phyloP scores from a whole-genome alignment of 1,139 yeast genomes.

The Kodamaea alishanica region DNA sequence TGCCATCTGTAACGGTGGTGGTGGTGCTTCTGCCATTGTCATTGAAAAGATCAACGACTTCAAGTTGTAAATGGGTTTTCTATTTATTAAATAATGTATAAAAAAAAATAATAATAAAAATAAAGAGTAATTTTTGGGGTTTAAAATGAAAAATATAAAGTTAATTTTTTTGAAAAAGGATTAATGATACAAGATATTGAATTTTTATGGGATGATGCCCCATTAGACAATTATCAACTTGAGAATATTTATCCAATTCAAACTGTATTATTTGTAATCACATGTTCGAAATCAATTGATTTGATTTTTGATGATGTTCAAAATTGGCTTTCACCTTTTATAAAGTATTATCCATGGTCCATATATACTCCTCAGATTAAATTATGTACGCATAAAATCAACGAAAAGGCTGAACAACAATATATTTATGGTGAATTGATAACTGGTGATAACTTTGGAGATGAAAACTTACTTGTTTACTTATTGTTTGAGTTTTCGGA shows the following conservation, averaged over 20 bases:
- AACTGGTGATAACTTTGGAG: slow-evolving; percentile 43
- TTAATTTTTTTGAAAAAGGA: neutral
- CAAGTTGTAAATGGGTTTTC: slow-evolving; percentile 18
- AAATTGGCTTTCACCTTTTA: slow-evolving; percentile 35
- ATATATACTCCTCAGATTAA: slow-evolving; percentile 3
- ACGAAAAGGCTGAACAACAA: slow-evolving; percentile 7
- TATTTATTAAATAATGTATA: neutral
- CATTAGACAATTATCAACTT: slow-evolving; percentile 6
- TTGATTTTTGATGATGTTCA: slow-evolving; percentile 10
- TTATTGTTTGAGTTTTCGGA: slow-evolving; percentile 35
- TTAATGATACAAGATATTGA: slow-evolving; percentile 1
- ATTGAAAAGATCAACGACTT: slow-evolving; percentile 46
- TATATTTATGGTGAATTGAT: slow-evolving; percentile 43
- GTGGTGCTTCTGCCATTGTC: slow-evolving; percentile 90
- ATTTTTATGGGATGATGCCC: slow-evolving; percentile 8
- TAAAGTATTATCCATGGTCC: slow-evolving; percentile 36
- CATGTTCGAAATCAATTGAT: neutral
- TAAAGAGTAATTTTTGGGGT: neutral
- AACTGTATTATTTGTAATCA: slow-evolving; percentile 4
- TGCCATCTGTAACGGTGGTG: slow-evolving; percentile 98
- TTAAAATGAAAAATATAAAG: slow-evolving; percentile 1
- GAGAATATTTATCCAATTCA: slow-evolving; percentile 1
- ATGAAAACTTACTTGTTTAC: slow-evolving; percentile 44
- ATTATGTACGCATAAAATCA: neutral
- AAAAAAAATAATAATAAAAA: neutral